phyloP scores from a whole-genome alignment of 371 early-diverging fungal genomes.

The Mortierella sp. region DNA sequence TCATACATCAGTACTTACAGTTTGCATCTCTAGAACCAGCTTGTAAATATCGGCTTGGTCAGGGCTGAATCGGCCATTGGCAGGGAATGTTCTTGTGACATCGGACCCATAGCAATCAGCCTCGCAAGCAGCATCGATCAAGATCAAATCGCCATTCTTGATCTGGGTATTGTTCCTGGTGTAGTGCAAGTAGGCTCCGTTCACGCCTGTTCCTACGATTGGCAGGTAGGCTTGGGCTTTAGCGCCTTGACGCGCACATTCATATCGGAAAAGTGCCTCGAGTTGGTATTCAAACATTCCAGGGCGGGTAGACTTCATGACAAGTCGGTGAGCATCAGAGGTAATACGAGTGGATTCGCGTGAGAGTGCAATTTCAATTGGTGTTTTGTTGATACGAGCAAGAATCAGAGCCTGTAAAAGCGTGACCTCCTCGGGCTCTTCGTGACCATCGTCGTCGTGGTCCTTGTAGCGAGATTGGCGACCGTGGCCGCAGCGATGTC shows the following conservation, averaged over 20 bases:
- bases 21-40: constrained; percentile 89
- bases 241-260: constrained; percentile 63
- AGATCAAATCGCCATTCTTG: constrained; percentile 70
- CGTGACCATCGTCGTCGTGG: neutral
- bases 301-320: constrained; percentile 60
- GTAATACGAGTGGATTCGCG: constrained; percentile 57
- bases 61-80: constrained; percentile 79
- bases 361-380: constrained; percentile 64
- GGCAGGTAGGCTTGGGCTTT: constrained; percentile 67
- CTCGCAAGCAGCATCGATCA: constrained; percentile 93
- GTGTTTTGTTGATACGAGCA: constrained; percentile 65
- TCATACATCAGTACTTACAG: constrained; percentile 47
- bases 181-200: constrained; percentile 71
- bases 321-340: constrained; percentile 66
- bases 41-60: constrained; percentile 83
- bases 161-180: constrained; percentile 62
- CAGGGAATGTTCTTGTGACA: constrained; percentile 92
- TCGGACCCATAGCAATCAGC: constrained; percentile 86
- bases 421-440: constrained; percentile 19
- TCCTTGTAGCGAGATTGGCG: constrained; percentile 2
- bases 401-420: constrained; percentile 60
- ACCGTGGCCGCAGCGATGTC: constrained; percentile 28
- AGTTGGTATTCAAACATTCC: constrained; percentile 69
- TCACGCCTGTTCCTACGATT: constrained; percentile 71
- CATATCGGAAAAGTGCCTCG: constrained; percentile 68